Percentiles rank a stretch among this genome's conserved stretches.
phyloP scores from a whole-genome alignment of 805 yeast genomes.

The Ogataea salicorniae region DNA sequence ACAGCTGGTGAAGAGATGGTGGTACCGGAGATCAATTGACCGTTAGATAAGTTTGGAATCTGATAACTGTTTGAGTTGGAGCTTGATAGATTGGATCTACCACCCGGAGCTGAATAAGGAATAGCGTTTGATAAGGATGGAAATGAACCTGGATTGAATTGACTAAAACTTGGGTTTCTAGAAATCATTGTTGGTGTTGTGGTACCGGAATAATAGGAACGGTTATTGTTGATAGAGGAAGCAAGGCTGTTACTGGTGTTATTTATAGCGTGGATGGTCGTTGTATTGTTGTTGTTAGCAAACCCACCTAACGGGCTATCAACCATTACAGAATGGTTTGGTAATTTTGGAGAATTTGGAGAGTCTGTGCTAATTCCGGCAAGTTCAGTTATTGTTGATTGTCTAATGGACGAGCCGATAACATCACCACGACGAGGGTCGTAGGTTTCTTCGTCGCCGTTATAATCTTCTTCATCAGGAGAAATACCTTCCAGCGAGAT shows the following conservation, averaged over 20 bases:
- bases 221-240: background rate
- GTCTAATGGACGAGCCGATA: background rate
- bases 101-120: conserved; percentile 72
- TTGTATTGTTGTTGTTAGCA: too few species aligned
- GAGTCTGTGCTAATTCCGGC: background rate
- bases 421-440: conserved; percentile 7
- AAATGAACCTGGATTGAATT: conserved; percentile 22
- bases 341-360: background rate
- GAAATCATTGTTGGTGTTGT: conserved; percentile 10
- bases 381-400: background rate
- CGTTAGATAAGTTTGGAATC: conserved; percentile 49
- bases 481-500: conserved; percentile 31
- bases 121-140: conserved; percentile 53
- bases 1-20: conserved; percentile 70
- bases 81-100: conserved; percentile 33
- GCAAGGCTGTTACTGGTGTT: background rate
- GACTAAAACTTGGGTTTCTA: conserved; percentile 11
- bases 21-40: conserved; percentile 55
- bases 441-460: conserved; percentile 8
- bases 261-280: too few species aligned
- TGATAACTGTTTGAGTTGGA: conserved; percentile 22
- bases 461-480: conserved; percentile 23
- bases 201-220: conserved; percentile 1
- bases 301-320: too few species aligned
- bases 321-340: background rate